These are phyloP conservation scores for Botrytis porri DNA, from an alignment of 2,329 filamentous ascomycete species.

Conservation along the genomic window DNA sequence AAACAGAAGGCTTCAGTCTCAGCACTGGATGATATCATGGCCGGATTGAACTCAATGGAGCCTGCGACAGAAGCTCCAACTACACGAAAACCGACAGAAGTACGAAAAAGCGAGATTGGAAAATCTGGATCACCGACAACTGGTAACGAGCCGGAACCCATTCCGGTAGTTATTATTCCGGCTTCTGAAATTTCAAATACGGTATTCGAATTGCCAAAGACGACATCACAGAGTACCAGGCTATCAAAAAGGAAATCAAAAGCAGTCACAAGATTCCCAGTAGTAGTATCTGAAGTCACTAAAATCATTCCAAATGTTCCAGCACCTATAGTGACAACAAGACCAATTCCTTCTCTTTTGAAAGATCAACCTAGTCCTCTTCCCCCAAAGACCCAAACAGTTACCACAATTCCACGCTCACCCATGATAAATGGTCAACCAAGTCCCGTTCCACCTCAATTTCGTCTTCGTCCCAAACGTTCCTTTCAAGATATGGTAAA, in stretches of 20 bases:
- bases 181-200: not conserved
- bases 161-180: not conserved
- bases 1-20: slow-evolving; percentile 2
- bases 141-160: not conserved
- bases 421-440: not conserved
- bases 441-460: slow-evolving; percentile 8
- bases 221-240: not conserved
- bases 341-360: not conserved
- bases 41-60: not conserved
- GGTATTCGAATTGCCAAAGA: not conserved
- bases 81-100: not conserved
- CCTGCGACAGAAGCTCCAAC: not conserved
- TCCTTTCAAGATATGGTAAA: slow-evolving; percentile 15
- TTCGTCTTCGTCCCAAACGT: slow-evolving; percentile 11
- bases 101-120: not conserved
- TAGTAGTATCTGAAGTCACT: not conserved
- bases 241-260: not conserved
- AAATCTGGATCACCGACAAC: not conserved
- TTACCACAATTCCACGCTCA: not conserved
- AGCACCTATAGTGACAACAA: not conserved
- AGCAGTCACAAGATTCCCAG: not conserved
- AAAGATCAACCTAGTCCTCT: not conserved
- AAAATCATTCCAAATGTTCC: not conserved
- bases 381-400: not conserved
- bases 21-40: slow-evolving; percentile 21